Evolutionary conservation across 2,329 filamentous ascomycete genomes (phyloP).

Genomic region (Fonsecaea nubica): DNA sequence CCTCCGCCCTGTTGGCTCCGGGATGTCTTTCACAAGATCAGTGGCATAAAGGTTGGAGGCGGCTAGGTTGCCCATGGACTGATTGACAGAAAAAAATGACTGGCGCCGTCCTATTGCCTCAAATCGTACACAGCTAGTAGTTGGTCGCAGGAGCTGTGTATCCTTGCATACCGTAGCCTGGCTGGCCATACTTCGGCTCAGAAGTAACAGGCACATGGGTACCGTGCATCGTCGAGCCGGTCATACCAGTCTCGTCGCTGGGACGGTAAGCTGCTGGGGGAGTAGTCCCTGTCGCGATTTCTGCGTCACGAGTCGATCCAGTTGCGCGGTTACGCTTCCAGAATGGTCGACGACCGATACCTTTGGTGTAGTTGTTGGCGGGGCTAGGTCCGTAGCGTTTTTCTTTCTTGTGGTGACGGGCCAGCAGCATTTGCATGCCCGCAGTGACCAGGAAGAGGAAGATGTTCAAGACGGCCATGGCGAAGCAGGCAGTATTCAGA

Average conservation of each 20-base stretch:
- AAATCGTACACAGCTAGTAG: slow-evolving; percentile 9
- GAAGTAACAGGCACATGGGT: slow-evolving; percentile 41
- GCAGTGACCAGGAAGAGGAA: slow-evolving; percentile 81
- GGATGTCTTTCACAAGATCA: not conserved
- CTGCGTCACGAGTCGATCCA: slow-evolving; percentile 50
- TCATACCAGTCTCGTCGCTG: slow-evolving; percentile 58
- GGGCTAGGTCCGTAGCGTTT: slow-evolving; percentile 73
- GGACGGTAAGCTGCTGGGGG: slow-evolving; percentile 45
- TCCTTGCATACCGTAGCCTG: slow-evolving; percentile 35
- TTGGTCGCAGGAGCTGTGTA: slow-evolving; percentile 20
- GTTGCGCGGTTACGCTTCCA: slow-evolving; percentile 51
- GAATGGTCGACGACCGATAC: slow-evolving; percentile 58
- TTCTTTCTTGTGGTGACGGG: slow-evolving; percentile 74
- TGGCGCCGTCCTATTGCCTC: not conserved
- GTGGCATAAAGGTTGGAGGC: not conserved
- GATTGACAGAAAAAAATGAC: not conserved
- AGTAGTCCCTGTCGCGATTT: slow-evolving; percentile 49
- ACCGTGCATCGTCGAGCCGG: slow-evolving; percentile 54
- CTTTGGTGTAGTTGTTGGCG: slow-evolving; percentile 71
- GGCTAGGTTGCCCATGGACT: not conserved
- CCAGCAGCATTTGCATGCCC: slow-evolving; percentile 70
- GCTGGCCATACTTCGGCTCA: slow-evolving; percentile 44
- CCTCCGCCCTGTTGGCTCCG: not conserved
- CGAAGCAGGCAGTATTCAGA: slow-evolving; percentile 77
- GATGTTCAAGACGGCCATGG: slow-evolving; percentile 78